phyloP scores from a whole-genome alignment of 148 eudicot species.

The Chenopodium album region DNA sequence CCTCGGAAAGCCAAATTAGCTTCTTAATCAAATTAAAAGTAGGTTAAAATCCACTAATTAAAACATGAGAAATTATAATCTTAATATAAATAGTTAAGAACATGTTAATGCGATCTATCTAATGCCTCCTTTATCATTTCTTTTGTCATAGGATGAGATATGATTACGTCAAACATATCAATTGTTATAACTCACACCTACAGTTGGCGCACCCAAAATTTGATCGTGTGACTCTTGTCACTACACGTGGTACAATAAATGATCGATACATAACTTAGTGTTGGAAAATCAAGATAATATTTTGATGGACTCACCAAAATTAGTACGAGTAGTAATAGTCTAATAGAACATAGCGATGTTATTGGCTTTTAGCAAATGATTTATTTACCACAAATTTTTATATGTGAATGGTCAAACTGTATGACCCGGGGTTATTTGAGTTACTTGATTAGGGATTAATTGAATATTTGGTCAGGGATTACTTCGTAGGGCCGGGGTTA shows the following conservation, averaged over 20 bases:
- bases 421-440: too few species aligned
- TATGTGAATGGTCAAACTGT: too few species aligned
- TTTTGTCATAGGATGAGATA: background rate
- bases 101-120: constrained; percentile 21
- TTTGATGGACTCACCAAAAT: background rate
- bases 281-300: background rate
- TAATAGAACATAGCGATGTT: background rate
- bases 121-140: background rate
- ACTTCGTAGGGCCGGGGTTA: too few species aligned
- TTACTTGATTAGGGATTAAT: too few species aligned
- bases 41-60: background rate
- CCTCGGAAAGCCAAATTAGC: background rate
- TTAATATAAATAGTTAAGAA: background rate
- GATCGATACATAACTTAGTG: background rate
- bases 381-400: too few species aligned
- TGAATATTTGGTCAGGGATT: too few species aligned
- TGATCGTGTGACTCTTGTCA: background rate
- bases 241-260: constrained; percentile 3
- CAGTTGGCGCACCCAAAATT: background rate
- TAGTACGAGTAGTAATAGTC: background rate
- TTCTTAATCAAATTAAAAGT: background rate
- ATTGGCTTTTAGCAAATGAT: background rate
- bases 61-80: background rate
- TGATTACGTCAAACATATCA: background rate
- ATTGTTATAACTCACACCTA: background rate